These are phyloP conservation scores for Blastomyces gilchristii DNA, from an alignment of 2,329 filamentous ascomycete genomes.

Conservation along the genomic window DNA sequence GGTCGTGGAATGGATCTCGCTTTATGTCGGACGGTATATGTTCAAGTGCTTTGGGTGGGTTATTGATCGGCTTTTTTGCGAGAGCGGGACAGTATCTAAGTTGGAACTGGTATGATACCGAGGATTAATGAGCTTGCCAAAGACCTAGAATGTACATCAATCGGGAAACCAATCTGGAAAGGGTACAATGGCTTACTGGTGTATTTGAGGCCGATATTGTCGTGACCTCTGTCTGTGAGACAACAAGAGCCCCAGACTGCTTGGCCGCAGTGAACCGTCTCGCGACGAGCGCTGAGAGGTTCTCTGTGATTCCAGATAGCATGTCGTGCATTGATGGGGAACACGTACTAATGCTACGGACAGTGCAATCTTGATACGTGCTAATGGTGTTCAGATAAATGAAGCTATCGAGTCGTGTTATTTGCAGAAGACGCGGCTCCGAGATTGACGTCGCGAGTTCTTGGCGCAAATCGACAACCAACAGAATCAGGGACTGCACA, in stretches of 20 bases:
- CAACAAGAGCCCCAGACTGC: slow-evolving; percentile 29
- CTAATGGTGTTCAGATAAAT: background rate
- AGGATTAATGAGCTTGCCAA: background rate
- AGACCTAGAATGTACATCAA: no score
- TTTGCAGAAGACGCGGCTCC: background rate
- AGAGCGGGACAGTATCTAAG: slow-evolving; percentile 41
- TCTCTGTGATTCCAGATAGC: slow-evolving; percentile 30
- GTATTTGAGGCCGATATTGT: slow-evolving; percentile 27
- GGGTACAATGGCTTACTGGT: slow-evolving; percentile 22
- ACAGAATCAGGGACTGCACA: background rate
- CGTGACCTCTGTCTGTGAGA: slow-evolving; percentile 33
- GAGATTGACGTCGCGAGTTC: background rate
- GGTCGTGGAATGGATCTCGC: slow-evolving; percentile 38
- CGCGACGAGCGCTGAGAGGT: slow-evolving; percentile 28
- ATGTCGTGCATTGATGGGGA: slow-evolving; percentile 17
- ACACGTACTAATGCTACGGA: background rate
- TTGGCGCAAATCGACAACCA: background rate
- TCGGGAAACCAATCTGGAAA: background rate
- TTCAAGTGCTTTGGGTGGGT: slow-evolving; percentile 8
- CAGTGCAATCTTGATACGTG: no score
- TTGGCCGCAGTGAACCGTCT: slow-evolving; percentile 29
- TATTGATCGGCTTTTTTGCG: slow-evolving; percentile 32
- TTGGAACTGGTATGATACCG: slow-evolving; percentile 31
- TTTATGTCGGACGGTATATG: slow-evolving; percentile 18
- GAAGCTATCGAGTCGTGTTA: background rate